A percentile compares a stretch with the other conserved stretches of the same genome.
phyloP scores from a whole-genome alignment of 2,329 filamentous ascomycete species.

The Pseudohalonectria lignicola region DNA sequence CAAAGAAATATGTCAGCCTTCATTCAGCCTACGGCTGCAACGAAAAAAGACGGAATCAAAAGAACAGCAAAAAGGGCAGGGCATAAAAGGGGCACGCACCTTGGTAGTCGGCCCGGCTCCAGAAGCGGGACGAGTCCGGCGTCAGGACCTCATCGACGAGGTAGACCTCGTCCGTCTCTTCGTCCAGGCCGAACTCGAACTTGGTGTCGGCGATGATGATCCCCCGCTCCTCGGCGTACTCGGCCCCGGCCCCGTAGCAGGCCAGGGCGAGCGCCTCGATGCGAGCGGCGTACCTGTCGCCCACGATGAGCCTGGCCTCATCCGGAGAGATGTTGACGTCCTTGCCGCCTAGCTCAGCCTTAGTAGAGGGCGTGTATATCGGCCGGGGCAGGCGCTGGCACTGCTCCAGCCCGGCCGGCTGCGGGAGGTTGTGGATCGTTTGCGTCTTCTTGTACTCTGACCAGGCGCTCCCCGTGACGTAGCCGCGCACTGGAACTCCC shows the following conservation, averaged over 20 bases:
- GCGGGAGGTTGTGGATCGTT: constrained; percentile 68
- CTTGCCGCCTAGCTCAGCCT: constrained; percentile 68
- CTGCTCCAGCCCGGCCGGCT: constrained; percentile 58
- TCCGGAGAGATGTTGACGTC: constrained; percentile 78
- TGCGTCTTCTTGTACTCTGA: constrained; percentile 60
- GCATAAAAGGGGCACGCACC: background rate
- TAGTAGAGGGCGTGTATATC: constrained; percentile 71
- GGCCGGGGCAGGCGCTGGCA: constrained; percentile 59
- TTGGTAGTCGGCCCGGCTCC: constrained; percentile 59
- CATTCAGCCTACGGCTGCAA: background rate
- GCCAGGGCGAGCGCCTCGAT: constrained; percentile 55
- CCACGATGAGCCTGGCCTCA: constrained; percentile 51
- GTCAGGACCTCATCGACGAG: constrained; percentile 80
- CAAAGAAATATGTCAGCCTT: background rate
- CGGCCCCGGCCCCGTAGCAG: constrained; percentile 52
- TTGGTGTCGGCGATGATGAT: constrained; percentile 58
- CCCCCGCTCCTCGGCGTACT: constrained; percentile 52
- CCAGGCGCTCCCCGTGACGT: constrained; percentile 81
- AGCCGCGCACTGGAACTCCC: constrained; percentile 68
- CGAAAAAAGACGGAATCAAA: too few relatives aligned
- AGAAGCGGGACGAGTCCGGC: constrained; percentile 69
- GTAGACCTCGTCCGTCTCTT: constrained; percentile 54
- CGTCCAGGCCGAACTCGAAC: constrained; percentile 57
- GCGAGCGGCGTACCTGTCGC: constrained; percentile 49
- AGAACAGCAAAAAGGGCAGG: too few relatives aligned